These are phyloP conservation scores for Grigorovia transvaalensis DNA, from an alignment of 805 yeast species.

Conservation along the genomic window DNA sequence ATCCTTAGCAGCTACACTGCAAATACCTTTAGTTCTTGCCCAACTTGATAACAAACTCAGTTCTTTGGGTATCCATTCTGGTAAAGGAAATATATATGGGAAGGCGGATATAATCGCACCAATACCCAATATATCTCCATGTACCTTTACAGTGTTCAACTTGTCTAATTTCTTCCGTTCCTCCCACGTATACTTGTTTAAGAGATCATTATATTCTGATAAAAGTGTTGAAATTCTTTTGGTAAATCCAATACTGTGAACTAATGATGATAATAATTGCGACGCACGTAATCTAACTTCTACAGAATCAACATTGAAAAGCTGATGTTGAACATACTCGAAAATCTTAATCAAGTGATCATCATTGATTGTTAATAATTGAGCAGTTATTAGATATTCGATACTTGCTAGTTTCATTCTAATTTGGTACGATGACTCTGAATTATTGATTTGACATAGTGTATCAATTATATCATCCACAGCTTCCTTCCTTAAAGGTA, in stretches of 20 bases:
- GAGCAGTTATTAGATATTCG: constrained; percentile 61
- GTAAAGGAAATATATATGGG: constrained; percentile 87
- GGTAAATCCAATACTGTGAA: constrained; percentile 48
- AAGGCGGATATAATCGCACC: constrained; percentile 85
- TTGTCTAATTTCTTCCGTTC: constrained; percentile 29
- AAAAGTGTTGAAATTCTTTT: constrained; percentile 33
- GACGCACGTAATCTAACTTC: constrained; percentile 73
- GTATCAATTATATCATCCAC: constrained; percentile 1
- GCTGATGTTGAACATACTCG: constrained; percentile 35
- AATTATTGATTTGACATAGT: neutral
- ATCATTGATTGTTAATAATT: constrained; percentile 43
- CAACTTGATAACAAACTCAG: constrained; percentile 60
- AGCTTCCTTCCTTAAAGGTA: constrained; percentile 33
- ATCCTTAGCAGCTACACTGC: constrained; percentile 77
- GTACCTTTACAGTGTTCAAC: constrained; percentile 39
- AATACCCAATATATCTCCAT: constrained; percentile 80
- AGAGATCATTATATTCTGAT: constrained; percentile 30
- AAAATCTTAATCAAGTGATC: constrained; percentile 43
- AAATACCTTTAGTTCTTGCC: constrained; percentile 64
- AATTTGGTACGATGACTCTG: constrained; percentile 48
- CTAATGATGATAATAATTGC: constrained; percentile 64
- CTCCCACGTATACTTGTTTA: constrained; percentile 21
- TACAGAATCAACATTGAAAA: constrained; percentile 52
- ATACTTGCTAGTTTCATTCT: constrained; percentile 56
- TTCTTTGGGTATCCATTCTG: constrained; percentile 74